phyloP scores from a whole-genome alignment of 148 eudicot species.

The Vaccinium vitisidaea region DNA sequence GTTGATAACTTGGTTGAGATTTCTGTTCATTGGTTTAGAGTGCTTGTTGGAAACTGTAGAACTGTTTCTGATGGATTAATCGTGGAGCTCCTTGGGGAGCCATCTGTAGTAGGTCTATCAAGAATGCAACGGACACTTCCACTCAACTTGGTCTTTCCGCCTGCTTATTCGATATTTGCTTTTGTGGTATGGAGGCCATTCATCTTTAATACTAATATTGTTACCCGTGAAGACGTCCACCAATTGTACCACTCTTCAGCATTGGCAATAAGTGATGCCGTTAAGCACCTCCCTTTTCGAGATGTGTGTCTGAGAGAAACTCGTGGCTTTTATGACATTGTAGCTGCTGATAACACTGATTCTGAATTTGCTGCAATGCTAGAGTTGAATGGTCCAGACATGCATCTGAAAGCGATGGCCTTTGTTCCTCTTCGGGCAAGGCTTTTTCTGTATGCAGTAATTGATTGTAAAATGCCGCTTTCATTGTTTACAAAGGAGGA shows the following conservation, averaged over 20 bases:
- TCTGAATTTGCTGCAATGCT: slow-evolving; percentile 76
- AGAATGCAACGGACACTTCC: slow-evolving; percentile 94
- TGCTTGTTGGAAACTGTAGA: slow-evolving; percentile 95
- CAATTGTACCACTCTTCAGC: slow-evolving; percentile 66
- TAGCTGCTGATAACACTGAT: slow-evolving; percentile 73
- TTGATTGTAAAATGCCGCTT: slow-evolving; percentile 80
- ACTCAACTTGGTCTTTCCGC: slow-evolving; percentile 70
- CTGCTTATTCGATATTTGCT: slow-evolving; percentile 89
- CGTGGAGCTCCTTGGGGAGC: slow-evolving; percentile 90
- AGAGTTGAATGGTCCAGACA: slow-evolving; percentile 63
- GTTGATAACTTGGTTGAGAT: slow-evolving; percentile 76
- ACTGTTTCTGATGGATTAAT: slow-evolving; percentile 81
- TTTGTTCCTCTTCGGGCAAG: slow-evolving; percentile 86
- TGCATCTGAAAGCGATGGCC: slow-evolving; percentile 58
- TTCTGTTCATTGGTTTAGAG: slow-evolving; percentile 87
- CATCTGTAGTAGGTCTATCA: slow-evolving; percentile 75
- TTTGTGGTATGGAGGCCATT: slow-evolving; percentile 86
- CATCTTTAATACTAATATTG: slow-evolving; percentile 43
- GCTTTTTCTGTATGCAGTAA: slow-evolving; percentile 76
- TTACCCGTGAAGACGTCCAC: slow-evolving; percentile 58
- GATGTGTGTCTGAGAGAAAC: slow-evolving; percentile 85
- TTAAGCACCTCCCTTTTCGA: slow-evolving; percentile 90
- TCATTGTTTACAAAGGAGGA: slow-evolving; percentile 40
- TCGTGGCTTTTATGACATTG: slow-evolving; percentile 63
- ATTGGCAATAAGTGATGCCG: slow-evolving; percentile 63